A percentile compares a stretch with the other conserved stretches of the same genome.
phyloP scores from a whole-genome alignment of 805 yeast genomes.

The Ogataea trehalophila region DNA sequence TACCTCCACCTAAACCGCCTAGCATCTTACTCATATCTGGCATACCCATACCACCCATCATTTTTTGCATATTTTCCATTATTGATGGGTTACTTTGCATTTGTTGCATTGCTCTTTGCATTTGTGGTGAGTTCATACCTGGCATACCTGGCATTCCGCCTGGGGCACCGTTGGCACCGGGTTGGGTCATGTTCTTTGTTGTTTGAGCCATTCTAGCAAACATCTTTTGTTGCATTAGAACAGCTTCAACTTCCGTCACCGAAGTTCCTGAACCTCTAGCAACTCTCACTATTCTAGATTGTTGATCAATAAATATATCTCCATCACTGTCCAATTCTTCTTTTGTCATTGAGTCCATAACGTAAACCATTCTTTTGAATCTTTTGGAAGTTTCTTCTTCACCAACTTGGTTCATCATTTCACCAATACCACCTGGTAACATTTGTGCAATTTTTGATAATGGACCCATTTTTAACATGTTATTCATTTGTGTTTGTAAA shows the following conservation, averaged over 20 bases:
- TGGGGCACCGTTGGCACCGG: constrained; percentile 34
- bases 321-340: constrained; percentile 91
- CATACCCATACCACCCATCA: constrained; percentile 72
- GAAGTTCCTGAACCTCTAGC: constrained; percentile 94
- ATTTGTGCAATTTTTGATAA: constrained; percentile 87
- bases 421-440: constrained; percentile 89
- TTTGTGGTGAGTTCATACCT: constrained; percentile 29
- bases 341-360: constrained; percentile 94
- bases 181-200: constrained; percentile 46
- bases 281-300: constrained; percentile 80
- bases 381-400: constrained; percentile 87
- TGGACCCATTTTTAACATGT: constrained; percentile 96
- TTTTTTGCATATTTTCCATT: constrained; percentile 69
- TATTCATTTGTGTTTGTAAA: constrained; percentile 91
- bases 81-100: constrained; percentile 68
- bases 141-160: constrained; percentile 47
- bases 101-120: constrained; percentile 49
- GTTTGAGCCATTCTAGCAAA: constrained; percentile 90
- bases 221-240: constrained; percentile 84
- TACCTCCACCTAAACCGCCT: constrained; percentile 45
- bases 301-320: constrained; percentile 68
- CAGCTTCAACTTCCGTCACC: constrained; percentile 89
- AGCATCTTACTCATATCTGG: constrained; percentile 64
- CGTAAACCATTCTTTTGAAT: constrained; percentile 82
- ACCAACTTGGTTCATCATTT: constrained; percentile 78